Percentiles rank a stretch among this genome's conserved stretches.
These are phyloP conservation scores for Lachancea sp. DNA, from an alignment of 805 yeast genomes.

Conservation along the genomic window DNA sequence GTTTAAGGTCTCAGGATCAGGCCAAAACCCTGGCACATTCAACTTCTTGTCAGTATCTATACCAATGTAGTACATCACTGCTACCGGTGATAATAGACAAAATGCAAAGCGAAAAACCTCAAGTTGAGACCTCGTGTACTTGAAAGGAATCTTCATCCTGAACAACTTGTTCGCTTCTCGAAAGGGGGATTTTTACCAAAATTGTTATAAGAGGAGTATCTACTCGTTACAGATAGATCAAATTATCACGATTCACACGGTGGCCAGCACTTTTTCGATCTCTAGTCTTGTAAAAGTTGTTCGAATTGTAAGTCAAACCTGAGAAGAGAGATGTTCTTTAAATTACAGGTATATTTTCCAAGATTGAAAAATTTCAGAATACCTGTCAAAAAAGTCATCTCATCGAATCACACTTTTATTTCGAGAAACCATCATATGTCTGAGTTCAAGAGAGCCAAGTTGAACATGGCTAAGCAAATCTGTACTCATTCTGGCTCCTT, in stretches of 20 bases:
- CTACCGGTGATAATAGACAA: conserved; percentile 77
- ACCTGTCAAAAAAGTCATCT: background rate
- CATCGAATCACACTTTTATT: background rate
- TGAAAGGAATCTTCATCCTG: conserved; percentile 22
- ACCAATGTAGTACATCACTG: conserved; percentile 92
- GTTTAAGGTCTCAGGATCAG: conserved; percentile 87
- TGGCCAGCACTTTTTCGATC: too few relatives aligned
- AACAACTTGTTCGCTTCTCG: background rate
- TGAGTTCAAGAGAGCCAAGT: conserved; percentile 16
- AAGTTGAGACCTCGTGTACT: conserved; percentile 43
- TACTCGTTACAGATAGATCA: too few relatives aligned
- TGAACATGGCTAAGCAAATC: conserved; percentile 40
- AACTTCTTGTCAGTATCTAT: conserved; percentile 82
- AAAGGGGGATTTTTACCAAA: too few relatives aligned
- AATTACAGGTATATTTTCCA: background rate
- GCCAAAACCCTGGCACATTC: conserved; percentile 93
- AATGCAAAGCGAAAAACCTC: conserved; percentile 65
- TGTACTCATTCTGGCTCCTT: conserved; percentile 92
- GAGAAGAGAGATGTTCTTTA: too few relatives aligned
- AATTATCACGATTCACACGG: too few relatives aligned
- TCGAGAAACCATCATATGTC: conserved; percentile 3
- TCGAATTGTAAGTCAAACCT: too few relatives aligned
- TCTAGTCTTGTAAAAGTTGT: too few relatives aligned
- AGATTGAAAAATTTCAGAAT: background rate
- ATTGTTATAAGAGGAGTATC: too few relatives aligned